A percentile compares a stretch with the other conserved stretches of the same genome.
Conservation (phyloP, 108 stramenopile genomes). For the Cyclotella atomus region DNA sequence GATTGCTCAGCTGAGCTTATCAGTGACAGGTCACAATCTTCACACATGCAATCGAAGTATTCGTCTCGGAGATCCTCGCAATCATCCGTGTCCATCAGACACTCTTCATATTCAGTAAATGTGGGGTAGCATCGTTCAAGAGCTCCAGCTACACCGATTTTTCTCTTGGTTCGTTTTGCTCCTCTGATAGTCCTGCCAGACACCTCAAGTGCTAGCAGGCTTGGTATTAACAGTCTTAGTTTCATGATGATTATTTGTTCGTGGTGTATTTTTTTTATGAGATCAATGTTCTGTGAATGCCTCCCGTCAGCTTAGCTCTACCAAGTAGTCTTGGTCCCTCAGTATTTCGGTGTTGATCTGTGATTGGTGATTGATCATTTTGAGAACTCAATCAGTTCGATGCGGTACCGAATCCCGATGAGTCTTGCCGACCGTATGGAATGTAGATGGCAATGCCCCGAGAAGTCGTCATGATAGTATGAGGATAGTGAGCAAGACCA, state of each 20-base stretch:
- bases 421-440: no score
- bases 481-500: no score
- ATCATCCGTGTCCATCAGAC: background rate
- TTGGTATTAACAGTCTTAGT: background rate
- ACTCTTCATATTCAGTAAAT: slow-evolving; percentile 8
- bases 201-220: background rate
- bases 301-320: no score
- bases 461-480: no score
- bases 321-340: no score
- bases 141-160: background rate
- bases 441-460: no score
- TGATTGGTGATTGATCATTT: no score
- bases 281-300: no score
- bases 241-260: background rate
- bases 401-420: background rate
- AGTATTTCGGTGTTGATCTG: no score
- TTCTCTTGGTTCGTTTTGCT: background rate
- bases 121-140: background rate
- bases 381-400: background rate
- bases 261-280: background rate
- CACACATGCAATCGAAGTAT: background rate
- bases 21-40: slow-evolving; percentile 1
- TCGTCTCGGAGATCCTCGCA: background rate
- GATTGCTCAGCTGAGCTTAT: background rate
- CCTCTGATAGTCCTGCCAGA: background rate